Base-by-base conservation (phyloP, 495 filamentous ascomycete species). In the Amphirosellinia nigrospora region DNA sequence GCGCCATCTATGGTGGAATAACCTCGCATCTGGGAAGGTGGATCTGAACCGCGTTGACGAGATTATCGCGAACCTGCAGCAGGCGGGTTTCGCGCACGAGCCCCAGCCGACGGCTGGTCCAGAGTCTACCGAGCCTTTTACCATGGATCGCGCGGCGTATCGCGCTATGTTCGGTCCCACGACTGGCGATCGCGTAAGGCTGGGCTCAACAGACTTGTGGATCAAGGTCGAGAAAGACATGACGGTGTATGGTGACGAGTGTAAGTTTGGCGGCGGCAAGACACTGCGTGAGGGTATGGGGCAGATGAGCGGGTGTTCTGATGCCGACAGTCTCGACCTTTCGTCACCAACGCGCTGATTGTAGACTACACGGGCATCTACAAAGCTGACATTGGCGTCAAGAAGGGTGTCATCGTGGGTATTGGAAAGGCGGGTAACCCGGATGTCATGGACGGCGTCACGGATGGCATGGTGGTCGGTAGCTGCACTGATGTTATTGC, bases 361-460 rank as follows among this genome's bases (percentile, higher is more conserved):
- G 86, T 99, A 19, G 96, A 99, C 78, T 96, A 90, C 86, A 90
- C 87, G 19, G 96, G 96, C 50, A 98, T 99, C 72, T 96, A 91
- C 85, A 99, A 99, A 83, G 95, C 94, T 4, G 96, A 99, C 80
- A 96, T 99, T 79, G 96, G 96, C 41, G 90, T 99, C 74, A 97
- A 94, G 77, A 80, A 95, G 66, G 95, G 96, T 1, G 67, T 92
- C 6, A 98, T 99, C 78, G 90, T 89, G 50, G 96, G 91, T 2
- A 96, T 99, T 73, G 96, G 96, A 41, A 98, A 98, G 80, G 93
- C 95, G 19, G 96, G 96, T 19, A 99, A 98, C 74, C 96, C 96
- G 3, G 96, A 99, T 82, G 87, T 97, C 43, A 99, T 98, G 96
- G 90, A 94, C 43, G 92, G 92, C 4, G 94, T 99, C 21, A 86